Percentiles rank a stretch among this genome's conserved stretches.
phyloP scores from a whole-genome alignment of 192 early-diverging fungal species.

The Entomortierella lignicola region DNA sequence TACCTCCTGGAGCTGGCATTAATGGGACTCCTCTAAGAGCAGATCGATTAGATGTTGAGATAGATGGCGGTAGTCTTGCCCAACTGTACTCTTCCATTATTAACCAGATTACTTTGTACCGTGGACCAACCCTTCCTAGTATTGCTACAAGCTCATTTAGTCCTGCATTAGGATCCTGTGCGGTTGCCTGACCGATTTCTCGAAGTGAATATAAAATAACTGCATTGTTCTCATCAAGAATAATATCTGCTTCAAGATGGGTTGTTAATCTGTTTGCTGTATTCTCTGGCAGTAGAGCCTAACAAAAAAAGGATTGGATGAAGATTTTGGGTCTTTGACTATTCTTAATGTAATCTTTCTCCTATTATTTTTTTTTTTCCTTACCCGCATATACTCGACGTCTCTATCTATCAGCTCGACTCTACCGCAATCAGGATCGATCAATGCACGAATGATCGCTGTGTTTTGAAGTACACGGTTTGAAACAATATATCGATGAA shows the following conservation, averaged over 20 bases:
- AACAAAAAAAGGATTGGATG: background rate
- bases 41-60: background rate
- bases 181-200: conserved; percentile 14
- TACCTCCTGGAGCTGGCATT: background rate
- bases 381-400: conserved; percentile 33
- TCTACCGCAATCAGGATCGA: background rate
- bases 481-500: conserved; percentile 20
- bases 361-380: too few species aligned
- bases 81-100: conserved; percentile 36
- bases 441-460: conserved; percentile 10
- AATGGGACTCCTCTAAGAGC: background rate
- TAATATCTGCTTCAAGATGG: conserved; percentile 24
- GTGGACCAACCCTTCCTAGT: conserved; percentile 22
- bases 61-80: background rate
- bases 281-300: conserved; percentile 3
- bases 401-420: conserved; percentile 26
- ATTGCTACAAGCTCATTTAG: conserved; percentile 14
- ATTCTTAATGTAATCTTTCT: background rate
- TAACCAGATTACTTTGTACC: conserved; percentile 25
- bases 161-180: conserved; percentile 21
- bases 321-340: background rate
- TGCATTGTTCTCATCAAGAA: conserved; percentile 25
- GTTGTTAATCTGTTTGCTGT: conserved; percentile 4
- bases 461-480: conserved; percentile 25
- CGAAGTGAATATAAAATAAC: conserved; percentile 27